Conservation (phyloP, 129 eudicot species). For the Apium graveolens region DNA sequence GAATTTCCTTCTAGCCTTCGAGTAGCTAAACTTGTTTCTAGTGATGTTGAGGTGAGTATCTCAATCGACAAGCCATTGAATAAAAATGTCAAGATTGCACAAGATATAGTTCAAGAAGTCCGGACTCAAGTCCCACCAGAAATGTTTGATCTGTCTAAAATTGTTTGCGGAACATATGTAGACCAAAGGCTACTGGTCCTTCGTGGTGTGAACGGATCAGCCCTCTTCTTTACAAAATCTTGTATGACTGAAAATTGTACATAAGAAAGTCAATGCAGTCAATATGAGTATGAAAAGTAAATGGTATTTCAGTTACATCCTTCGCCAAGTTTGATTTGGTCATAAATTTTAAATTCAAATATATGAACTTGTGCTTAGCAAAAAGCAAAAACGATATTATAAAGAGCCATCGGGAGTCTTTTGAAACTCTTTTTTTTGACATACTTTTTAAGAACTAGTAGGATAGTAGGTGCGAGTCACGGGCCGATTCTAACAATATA, state of each 20-base stretch:
- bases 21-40: slow-evolving; percentile 55
- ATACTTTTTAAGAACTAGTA: too few species aligned
- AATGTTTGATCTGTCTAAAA: slow-evolving; percentile 73
- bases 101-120: slow-evolving; percentile 52
- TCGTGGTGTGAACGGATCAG: slow-evolving; percentile 78
- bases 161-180: slow-evolving; percentile 87
- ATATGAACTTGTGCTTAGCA: too few species aligned
- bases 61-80: slow-evolving; percentile 47
- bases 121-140: slow-evolving; percentile 79
- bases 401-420: too few species aligned
- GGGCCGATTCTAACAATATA: too few species aligned
- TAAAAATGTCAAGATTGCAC: slow-evolving; percentile 37
- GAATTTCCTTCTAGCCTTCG: slow-evolving; percentile 76
- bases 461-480: too few species aligned
- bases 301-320: background rate
- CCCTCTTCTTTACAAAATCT: slow-evolving; percentile 58
- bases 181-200: slow-evolving; percentile 78
- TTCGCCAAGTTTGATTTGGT: background rate
- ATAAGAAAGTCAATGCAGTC: background rate
- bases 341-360: too few species aligned
- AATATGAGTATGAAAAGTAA: background rate
- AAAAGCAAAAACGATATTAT: too few species aligned
- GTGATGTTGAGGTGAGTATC: slow-evolving; percentile 50
- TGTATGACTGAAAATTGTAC: slow-evolving; percentile 14
- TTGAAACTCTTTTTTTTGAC: too few species aligned